Percentiles rank a stretch among this genome's conserved stretches.
phyloP scores from a whole-genome alignment of 371 early-diverging fungal genomes.

The Parasitella parasitica region DNA sequence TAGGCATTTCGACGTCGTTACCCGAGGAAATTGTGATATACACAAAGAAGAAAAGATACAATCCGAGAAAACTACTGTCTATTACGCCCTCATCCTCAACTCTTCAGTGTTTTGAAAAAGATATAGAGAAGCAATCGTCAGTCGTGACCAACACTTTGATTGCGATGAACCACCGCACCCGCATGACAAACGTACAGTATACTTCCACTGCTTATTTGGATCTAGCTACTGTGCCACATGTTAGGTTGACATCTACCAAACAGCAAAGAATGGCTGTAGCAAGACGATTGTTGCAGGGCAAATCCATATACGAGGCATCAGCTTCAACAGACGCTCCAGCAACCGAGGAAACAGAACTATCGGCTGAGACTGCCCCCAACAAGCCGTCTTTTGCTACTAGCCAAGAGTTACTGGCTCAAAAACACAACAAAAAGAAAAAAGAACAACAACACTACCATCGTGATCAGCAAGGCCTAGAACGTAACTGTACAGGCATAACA shows the following conservation, averaged over 20 bases:
- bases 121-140: neutral
- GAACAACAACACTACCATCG: neutral
- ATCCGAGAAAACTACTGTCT: neutral
- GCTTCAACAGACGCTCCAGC: neutral
- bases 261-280: slow-evolving; percentile 4
- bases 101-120: neutral
- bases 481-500: slow-evolving; percentile 2
- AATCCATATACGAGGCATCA: neutral
- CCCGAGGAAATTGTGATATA: slow-evolving; percentile 67
- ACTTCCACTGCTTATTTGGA: slow-evolving; percentile 38
- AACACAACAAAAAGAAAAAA: slow-evolving; percentile 1
- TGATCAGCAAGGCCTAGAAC: neutral
- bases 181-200: slow-evolving; percentile 12
- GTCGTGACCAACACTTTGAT: neutral
- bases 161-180: slow-evolving; percentile 2
- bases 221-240: slow-evolving; percentile 26
- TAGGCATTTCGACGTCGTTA: slow-evolving; percentile 64
- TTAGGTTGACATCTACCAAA: neutral
- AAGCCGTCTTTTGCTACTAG: neutral
- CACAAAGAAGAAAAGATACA: slow-evolving; percentile 26
- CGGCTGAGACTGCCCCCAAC: neutral
- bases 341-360: neutral
- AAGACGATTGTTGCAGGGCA: neutral
- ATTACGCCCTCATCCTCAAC: neutral
- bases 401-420: neutral